Evolutionary conservation across 1,139 yeast genomes (phyloP), one percentile per base, ranked within the genome.

Genomic region (Yamadazyma taylorii): DNA sequence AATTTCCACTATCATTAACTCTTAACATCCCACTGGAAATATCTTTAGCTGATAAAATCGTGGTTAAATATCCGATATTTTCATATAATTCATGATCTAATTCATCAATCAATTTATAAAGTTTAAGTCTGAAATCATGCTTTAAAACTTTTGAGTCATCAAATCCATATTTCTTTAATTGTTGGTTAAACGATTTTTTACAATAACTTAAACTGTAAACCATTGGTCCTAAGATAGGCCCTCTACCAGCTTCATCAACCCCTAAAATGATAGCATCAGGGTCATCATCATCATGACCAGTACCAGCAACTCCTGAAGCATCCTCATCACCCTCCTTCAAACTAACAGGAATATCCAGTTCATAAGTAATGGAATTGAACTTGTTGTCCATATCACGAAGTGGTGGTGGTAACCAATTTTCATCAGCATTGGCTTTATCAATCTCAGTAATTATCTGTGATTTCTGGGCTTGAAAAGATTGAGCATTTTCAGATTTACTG

Each of bases 201-300:
- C 95, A 82, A 55, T 88, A 92, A 3, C 95, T 81, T 3, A 88
- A 69, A 1, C 96, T 96, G 53, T 92, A 92, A 1, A 94, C 98
- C 98, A 92, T 94, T 0, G 97, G 95, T 0, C 98, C 95, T 36
- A 92, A 55, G 0, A 94, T 97, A 0, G 99, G 98, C 0, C 99
- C 99, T 47, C 99, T 73, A 0, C 99, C 98, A 0, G 99, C 98
- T 58, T 92, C 99, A 58, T 92, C 98, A 1, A 92, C 95, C 3
- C 98, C 98, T 11, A 92, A 61, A 1, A 88, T 78, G 3, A 70
- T 63, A 0, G 62, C 52, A 9, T 50, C 56, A 3, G 42, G 33
- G 2, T 17, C 30, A 9, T 34, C 14, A 13, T 35, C 34, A 5
- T 5, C 10, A 19, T 19, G 8, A 19, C 21, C 8, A 19, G 21